Base-by-base conservation (phyloP, 1,284 basidiomycete species). In the Heterobasidion parviporum region DNA sequence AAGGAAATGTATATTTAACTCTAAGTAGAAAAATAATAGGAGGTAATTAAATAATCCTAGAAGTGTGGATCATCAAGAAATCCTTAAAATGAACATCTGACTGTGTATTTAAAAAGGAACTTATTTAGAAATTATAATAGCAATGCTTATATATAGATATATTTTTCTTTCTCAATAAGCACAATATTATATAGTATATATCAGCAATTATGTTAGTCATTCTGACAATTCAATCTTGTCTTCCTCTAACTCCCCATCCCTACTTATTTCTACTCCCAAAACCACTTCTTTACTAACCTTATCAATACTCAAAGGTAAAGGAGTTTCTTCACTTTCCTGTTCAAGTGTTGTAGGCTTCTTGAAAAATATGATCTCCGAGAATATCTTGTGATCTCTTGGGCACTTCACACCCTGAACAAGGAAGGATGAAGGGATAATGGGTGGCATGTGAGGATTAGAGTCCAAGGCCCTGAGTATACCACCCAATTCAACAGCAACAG, bases 241-340 rank as follows among this genome's bases (percentile, higher is more conserved):
- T 15, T 72, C 75, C 54, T 85, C 82, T 62, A 87, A 64, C 81
- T 82, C 87, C 12, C 77, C 79, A n/a, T 77, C 80, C 48, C 60
- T 59, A 32, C 26, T 10, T 12, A 15, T 16, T 10, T 48, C 46
- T 16, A 9, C 46, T 16, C 4, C 46, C 9, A n/a, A 3, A 32
- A 10, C 46, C 15, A 12, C 9, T 10, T 1, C 12, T 12, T 16
- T 48, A 10, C 46, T 20, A 10, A 18, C 12, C 9, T 15, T 48
- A 6, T 20, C 46, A 48, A 20, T 20, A 48, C 9, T 16, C 46
- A 16, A 16, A 9, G 16, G 3, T 10, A 32, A 10, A 16, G 10
- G 12, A 16, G 3, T 16, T 10, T 48, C 15, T 10, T 32, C 46
- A 8, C 8, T 16, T 4, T 48, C 46, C 9, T 18, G 15, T 10